phyloP scores from a whole-genome alignment of 2,329 filamentous ascomycete genomes.

The Fusarium graminum region DNA sequence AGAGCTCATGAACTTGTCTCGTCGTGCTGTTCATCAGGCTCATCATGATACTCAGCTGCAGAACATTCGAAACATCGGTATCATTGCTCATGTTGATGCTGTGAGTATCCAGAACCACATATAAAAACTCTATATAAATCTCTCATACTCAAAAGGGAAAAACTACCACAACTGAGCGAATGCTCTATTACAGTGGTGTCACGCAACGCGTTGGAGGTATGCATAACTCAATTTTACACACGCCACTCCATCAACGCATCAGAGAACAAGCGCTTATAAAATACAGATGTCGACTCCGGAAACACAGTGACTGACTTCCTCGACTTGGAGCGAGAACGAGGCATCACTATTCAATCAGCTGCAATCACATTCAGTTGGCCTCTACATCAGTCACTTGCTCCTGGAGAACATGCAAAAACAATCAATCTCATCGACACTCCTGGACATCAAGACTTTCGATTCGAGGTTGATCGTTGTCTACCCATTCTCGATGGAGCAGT shows the following conservation, averaged over 20 bases:
- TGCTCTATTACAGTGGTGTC: conserved; percentile 96
- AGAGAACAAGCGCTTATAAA: conserved; percentile 10
- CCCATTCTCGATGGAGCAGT: conserved; percentile 89
- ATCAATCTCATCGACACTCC: conserved; percentile 95
- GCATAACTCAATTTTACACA: neutral
- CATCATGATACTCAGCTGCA: conserved; percentile 49
- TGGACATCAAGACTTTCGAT: conserved; percentile 96
- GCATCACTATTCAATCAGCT: conserved; percentile 97
- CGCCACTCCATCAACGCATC: neutral
- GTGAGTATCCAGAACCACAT: conserved; percentile 54
- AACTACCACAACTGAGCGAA: conserved; percentile 98
- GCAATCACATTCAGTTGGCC: conserved; percentile 98
- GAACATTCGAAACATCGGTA: conserved; percentile 92
- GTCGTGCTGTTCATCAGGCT: conserved; percentile 37
- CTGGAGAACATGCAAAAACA: conserved; percentile 67
- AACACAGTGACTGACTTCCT: conserved; percentile 98
- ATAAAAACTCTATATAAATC: neutral
- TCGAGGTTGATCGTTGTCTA: conserved; percentile 92
- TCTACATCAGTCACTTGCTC: conserved; percentile 61
- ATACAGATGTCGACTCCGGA: conserved; percentile 88
- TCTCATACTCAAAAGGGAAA: conserved; percentile 72
- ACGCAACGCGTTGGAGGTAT: conserved; percentile 84
- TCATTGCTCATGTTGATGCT: conserved; percentile 98
- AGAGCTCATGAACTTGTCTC: conserved; percentile 25
- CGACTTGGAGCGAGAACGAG: conserved; percentile 88